Percentiles rank a stretch among this genome's conserved stretches.
Conservation (phyloP, 2,329 filamentous ascomycete genomes). For the Apiospora hydei region DNA sequence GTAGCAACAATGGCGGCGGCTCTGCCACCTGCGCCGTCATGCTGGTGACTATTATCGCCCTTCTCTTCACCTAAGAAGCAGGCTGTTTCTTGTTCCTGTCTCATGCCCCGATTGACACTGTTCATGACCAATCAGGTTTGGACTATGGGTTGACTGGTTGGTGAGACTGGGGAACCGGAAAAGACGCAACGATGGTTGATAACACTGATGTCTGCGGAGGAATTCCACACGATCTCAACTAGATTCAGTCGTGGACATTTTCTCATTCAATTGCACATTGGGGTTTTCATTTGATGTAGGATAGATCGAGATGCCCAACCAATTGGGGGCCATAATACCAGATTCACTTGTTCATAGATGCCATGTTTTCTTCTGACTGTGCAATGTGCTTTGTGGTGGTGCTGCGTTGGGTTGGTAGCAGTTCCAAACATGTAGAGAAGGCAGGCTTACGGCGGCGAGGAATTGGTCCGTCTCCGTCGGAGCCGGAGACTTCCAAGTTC, state of each 20-base stretch:
- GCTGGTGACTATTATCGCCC: slow-evolving; percentile 19
- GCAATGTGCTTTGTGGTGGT: neutral
- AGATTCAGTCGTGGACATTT: neutral
- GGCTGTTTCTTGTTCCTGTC: neutral
- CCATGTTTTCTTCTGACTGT: neutral
- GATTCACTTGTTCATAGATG: neutral
- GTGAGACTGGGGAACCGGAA: neutral
- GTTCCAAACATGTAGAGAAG: neutral
- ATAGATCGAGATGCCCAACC: neutral
- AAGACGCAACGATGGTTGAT: neutral
- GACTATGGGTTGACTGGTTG: neutral
- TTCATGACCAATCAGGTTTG: neutral
- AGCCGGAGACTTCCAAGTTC: slow-evolving; percentile 24
- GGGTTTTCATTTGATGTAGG: slow-evolving; percentile 10
- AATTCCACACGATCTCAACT: neutral
- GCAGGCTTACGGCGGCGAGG: neutral
- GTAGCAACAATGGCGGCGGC: slow-evolving; percentile 24
- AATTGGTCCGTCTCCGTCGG: slow-evolving; percentile 27
- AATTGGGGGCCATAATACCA: slow-evolving; percentile 1
- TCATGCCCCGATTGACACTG: neutral
- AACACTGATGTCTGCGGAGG: neutral
- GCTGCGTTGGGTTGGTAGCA: neutral
- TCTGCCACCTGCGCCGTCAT: slow-evolving; percentile 26
- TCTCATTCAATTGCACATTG: neutral
- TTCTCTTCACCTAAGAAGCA: neutral